Base-by-base conservation (phyloP, 2,329 filamentous ascomycete species). In the Cladophialophora psammophila region DNA sequence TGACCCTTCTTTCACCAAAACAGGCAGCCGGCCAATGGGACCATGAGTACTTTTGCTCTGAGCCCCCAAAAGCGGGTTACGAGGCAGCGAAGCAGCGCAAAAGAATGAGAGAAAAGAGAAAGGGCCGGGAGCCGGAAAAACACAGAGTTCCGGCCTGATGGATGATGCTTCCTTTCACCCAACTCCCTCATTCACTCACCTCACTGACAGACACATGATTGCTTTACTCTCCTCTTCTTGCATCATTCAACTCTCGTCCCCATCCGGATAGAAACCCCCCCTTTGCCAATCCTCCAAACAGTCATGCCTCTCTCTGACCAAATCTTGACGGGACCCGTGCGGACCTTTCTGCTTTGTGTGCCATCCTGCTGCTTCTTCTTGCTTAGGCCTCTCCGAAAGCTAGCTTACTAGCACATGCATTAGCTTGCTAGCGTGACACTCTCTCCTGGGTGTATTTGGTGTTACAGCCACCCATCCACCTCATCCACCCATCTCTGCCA, bases 301-400 rank as follows among this genome's bases (percentile, higher is more conserved):
- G 10, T 13, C 10, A 20, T 4, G 4, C 20, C 13, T 50, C 18
- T 26, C 18, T 50, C 45, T 50, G 20, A 26, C 1, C 40, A 42
- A 42, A 13, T 5, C 10, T 13, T 42, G 40, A 42, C 40, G 40
- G 40, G 40, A n/a, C 8, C 8, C 40, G 40, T 42, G 40, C 8
- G 45, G 45, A 50, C 45, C 45, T 50, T 50, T 50, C 45, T 50
- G 45, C 45, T 50, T 26, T 1, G 18, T 50, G 18, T 50, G 45
- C 45, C 26, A 26, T 50, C 45, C 52, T 55, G 52, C 13, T 36
- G 13, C 52, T 55, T n/a, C 52, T 35, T 53, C 31, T 7, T 55
- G 20, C 63, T 69, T 65, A 64, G 62, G 67, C 56, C 32, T 63
- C 58, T 57, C 67, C 67, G 60, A 62, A 61, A 63, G 60, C 67